Evolutionary conservation across 768 basidiomycete genomes (phyloP).

Genomic region (Russula sp.): DNA sequence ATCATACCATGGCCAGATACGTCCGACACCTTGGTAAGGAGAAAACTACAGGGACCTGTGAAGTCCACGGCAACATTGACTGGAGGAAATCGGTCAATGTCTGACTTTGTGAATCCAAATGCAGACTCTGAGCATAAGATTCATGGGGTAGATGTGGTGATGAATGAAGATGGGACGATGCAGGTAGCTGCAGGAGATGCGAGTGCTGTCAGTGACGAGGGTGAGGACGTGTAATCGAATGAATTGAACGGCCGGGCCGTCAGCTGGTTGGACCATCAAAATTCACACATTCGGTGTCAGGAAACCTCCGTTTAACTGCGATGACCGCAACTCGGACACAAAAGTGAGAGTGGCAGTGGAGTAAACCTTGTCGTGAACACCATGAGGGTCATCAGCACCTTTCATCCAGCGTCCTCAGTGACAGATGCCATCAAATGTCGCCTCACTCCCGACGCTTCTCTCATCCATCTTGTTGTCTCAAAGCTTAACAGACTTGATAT

Average conservation of each 20-base stretch:
- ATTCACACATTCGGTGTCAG: no score
- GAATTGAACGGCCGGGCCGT: background rate
- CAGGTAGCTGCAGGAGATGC: conserved; percentile 21
- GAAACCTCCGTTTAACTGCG: no score
- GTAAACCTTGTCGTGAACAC: background rate
- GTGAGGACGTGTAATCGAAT: background rate
- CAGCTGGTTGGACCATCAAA: no score
- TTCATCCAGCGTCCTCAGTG: conserved; percentile 70
- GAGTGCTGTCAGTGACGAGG: background rate
- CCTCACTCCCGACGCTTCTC: conserved; percentile 40
- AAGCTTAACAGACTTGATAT: conserved; percentile 63
- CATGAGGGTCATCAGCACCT: conserved; percentile 63
- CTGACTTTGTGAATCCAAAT: conserved; percentile 41
- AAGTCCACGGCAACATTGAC: conserved; percentile 19
- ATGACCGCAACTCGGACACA: no score
- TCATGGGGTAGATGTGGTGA: conserved; percentile 33
- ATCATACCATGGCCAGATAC: conserved; percentile 47
- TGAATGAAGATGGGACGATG: conserved; percentile 61
- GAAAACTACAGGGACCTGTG: conserved; percentile 33
- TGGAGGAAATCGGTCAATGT: conserved; percentile 31
- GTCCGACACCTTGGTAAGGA: conserved; percentile 36
- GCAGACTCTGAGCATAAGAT: conserved; percentile 22
- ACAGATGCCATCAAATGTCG: conserved; percentile 59
- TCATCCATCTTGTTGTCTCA: conserved; percentile 62
- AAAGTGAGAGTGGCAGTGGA: no score